Conservation (phyloP, 2,329 filamentous ascomycete species). For the Gremmenia infestans region DNA sequence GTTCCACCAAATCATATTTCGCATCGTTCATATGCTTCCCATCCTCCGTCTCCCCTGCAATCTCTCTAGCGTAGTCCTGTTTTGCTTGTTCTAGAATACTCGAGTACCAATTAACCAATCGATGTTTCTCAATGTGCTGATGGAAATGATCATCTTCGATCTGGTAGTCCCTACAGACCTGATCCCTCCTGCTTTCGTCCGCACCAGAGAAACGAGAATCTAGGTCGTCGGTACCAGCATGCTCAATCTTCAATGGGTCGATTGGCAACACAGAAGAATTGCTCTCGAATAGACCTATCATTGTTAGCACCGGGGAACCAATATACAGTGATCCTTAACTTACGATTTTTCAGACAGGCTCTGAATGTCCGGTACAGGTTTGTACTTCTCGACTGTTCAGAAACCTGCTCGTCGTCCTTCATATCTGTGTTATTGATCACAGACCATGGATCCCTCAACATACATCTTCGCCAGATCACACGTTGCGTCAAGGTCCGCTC, state of each 20-base stretch:
- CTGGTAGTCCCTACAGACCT: conserved; percentile 66
- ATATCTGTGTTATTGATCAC: conserved; percentile 71
- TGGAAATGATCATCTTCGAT: conserved; percentile 65
- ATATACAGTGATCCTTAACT: conserved; percentile 31
- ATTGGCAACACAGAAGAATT: conserved; percentile 41
- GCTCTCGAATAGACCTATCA: conserved; percentile 36
- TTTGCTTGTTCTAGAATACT: conserved; percentile 36
- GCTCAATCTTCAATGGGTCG: conserved; percentile 49
- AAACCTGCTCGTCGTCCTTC: conserved; percentile 65
- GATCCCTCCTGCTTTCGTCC: conserved; percentile 59
- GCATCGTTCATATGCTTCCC: conserved; percentile 20
- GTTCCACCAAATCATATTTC: conserved; percentile 18
- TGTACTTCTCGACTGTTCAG: conserved; percentile 58
- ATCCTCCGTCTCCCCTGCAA: conserved; percentile 24
- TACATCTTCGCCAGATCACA: conserved; percentile 84
- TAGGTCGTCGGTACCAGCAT: conserved; percentile 56
- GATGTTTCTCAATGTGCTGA: conserved; percentile 60
- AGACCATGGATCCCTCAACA: conserved; percentile 80
- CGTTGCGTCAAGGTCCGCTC: conserved; percentile 50
- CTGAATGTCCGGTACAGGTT: conserved; percentile 63
- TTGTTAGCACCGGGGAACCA: conserved; percentile 27
- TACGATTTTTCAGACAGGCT: conserved; percentile 61
- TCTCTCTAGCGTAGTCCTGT: conserved; percentile 33
- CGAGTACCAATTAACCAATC: conserved; percentile 65
- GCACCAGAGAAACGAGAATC: conserved; percentile 55